Percentiles rank a stretch among this genome's conserved stretches.
These are phyloP conservation scores for Ustanciosporium gigantosporum DNA, from an alignment of 1,284 basidiomycete genomes.

Conservation along the genomic window DNA sequence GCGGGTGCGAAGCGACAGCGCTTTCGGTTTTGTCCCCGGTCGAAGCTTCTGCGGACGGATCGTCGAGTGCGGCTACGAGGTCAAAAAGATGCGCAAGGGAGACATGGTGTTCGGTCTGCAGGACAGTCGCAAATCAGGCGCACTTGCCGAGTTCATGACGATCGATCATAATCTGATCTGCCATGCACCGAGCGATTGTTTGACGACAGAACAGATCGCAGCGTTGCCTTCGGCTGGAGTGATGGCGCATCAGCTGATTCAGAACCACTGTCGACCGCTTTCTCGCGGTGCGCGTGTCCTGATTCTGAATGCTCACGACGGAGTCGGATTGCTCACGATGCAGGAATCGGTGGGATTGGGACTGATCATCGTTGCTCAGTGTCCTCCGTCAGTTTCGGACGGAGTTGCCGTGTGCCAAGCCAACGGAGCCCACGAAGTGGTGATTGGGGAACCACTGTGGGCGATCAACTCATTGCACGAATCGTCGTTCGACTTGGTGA, in stretches of 20 bases:
- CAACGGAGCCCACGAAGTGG: slow-evolving; percentile 62
- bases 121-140: slow-evolving; percentile 60
- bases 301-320: slow-evolving; percentile 63
- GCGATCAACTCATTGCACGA: slow-evolving; percentile 62
- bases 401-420: slow-evolving; percentile 59
- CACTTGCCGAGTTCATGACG: slow-evolving; percentile 61
- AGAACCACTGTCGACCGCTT: slow-evolving; percentile 59
- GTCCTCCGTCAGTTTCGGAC: slow-evolving; percentile 57
- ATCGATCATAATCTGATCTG: slow-evolving; percentile 61
- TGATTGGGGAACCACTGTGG: slow-evolving; percentile 62
- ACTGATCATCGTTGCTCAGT: slow-evolving; percentile 62
- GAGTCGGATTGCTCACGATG: slow-evolving; percentile 61
- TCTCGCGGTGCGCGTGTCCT: slow-evolving; percentile 60
- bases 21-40: slow-evolving; percentile 62
- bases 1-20: slow-evolving; percentile 52
- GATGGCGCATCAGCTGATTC: slow-evolving; percentile 61
- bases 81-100: slow-evolving; percentile 60
- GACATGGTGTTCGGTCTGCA: slow-evolving; percentile 63
- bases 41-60: slow-evolving; percentile 62
- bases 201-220: slow-evolving; percentile 62
- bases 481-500: slow-evolving; percentile 61
- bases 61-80: slow-evolving; percentile 61
- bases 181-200: slow-evolving; percentile 59
- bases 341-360: slow-evolving; percentile 61
- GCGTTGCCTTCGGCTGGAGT: slow-evolving; percentile 62